phyloP scores from a whole-genome alignment of 139 green algal species.

The Dunaliella primolecta region DNA sequence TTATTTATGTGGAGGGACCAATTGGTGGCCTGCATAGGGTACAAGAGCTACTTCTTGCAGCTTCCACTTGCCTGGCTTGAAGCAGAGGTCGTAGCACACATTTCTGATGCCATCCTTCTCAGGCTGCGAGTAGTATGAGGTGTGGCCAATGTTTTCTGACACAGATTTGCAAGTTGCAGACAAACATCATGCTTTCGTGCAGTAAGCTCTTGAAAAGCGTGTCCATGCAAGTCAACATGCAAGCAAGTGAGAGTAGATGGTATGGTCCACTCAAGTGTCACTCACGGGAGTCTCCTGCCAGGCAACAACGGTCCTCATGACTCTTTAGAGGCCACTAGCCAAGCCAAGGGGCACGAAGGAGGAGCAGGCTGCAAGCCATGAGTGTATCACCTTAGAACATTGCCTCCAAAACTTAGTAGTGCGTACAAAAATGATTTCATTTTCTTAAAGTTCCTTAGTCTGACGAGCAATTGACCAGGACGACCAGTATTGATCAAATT shows the following conservation, averaged over 20 bases:
- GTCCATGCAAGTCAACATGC: too few relatives aligned
- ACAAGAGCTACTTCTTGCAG: too few relatives aligned
- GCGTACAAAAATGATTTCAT: neutral
- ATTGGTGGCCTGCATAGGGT: too few relatives aligned
- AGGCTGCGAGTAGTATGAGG: constrained; percentile 39
- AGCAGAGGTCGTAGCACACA: constrained; percentile 76
- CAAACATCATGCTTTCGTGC: too few relatives aligned
- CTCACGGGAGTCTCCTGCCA: constrained; percentile 60
- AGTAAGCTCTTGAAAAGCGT: too few relatives aligned
- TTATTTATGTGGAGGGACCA: too few relatives aligned
- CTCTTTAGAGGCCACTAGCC: neutral
- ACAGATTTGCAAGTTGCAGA: too few relatives aligned
- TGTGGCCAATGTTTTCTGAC: too few relatives aligned
- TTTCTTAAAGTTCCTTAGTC: neutral
- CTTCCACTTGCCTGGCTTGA: constrained; percentile 61
- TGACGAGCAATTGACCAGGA: neutral
- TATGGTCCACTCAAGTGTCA: neutral
- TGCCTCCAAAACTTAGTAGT: neutral
- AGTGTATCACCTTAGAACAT: neutral
- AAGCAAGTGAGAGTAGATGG: neutral
- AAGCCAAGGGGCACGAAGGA: too few relatives aligned
- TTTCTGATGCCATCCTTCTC: constrained; percentile 72
- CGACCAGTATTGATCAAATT: neutral
- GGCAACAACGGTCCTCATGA: constrained; percentile 53
- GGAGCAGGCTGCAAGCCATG: too few relatives aligned